A percentile compares a stretch with the other conserved stretches of the same genome.
Evolutionary conservation across 257 asterid genomes (phyloP).

Genomic region (Paraleonurus japonicus): DNA sequence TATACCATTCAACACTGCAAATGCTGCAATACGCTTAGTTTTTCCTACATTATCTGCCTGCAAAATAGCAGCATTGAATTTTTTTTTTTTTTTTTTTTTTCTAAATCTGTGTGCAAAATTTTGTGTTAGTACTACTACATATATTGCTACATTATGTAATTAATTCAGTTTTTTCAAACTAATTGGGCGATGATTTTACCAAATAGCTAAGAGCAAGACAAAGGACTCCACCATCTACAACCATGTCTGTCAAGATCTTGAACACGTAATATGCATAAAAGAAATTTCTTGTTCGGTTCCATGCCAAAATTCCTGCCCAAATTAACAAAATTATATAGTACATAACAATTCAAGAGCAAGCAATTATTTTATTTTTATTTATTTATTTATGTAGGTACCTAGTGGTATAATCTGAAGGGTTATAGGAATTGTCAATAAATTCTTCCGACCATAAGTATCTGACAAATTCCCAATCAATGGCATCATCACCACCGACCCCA

Average conservation of each 20-base stretch:
- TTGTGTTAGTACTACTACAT: neutral
- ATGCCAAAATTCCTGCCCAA: conserved; percentile 11
- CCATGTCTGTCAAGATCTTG: conserved; percentile 20
- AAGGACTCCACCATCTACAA: conserved; percentile 23
- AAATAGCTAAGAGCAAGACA: conserved; percentile 23
- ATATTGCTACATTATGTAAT: too few species aligned
- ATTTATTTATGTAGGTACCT: conserved; percentile 26
- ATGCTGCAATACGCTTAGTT: conserved; percentile 16
- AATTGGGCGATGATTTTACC: too few species aligned
- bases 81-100: too few species aligned
- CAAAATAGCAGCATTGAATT: neutral
- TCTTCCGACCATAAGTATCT: conserved; percentile 50
- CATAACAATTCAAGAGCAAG: neutral
- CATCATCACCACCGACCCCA: conserved; percentile 52
- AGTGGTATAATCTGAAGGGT: conserved; percentile 44
- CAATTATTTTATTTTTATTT: neutral
- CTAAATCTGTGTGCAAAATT: neutral
- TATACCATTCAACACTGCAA: conserved; percentile 20
- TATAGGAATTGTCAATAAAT: conserved; percentile 43
- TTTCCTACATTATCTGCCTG: conserved; percentile 27
- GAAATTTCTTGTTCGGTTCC: conserved; percentile 16
- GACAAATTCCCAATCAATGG: conserved; percentile 58
- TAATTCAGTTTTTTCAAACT: too few species aligned
- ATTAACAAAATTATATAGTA: neutral
- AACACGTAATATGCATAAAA: conserved; percentile 28